Base-by-base conservation (phyloP, 768 basidiomycete genomes). In the Russula virescens region DNA sequence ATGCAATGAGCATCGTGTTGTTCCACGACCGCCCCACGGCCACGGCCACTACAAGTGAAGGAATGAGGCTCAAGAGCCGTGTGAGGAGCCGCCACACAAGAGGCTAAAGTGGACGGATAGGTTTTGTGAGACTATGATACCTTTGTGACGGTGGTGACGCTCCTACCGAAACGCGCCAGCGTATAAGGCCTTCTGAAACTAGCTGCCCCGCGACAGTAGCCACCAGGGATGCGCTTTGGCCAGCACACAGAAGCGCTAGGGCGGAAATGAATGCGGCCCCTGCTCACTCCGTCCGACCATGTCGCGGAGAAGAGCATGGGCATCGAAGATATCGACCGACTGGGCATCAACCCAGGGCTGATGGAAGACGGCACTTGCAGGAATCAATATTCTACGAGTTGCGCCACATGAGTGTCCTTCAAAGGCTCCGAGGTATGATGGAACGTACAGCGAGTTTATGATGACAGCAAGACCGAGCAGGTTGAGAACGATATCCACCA, bases 131-230 rank as follows among this genome's bases (percentile, higher is more conserved):
- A n/a, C 25, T 40, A 45, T 31, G 70, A 63, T 63, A 7, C 45
- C 74, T 70, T 75, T 74, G 26, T 3, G 18, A 28, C 38, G 25
- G 35, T 14, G 28, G 4, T 23, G 3, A 40, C 14, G 65, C 70
- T 54, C 70, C 52, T 69, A 89, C 88, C 66, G 90, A 89, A 40
- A 92, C 82, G 49, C 84, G 81, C 93, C 93, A 96, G 56, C 83
- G 84, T 58, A 96, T 79, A 73, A 94, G 94, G 0, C 94, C 94
- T 73, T 97, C 94, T 0, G 86, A 86, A 43, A 98, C 87, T 21
- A 91, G 87, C 73, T 97, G 94, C 0, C 94, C 94, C 0, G 91
- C 88, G 14, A 96, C 81, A 0, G 93, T 97, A 11, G 91, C 94
- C 4, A 96, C 87, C 53, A 97, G 81, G 10, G 88, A 89, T 0